These are phyloP conservation scores for Clarireedia hainanense DNA, from an alignment of 2,329 filamentous ascomycete species.

Conservation along the genomic window DNA sequence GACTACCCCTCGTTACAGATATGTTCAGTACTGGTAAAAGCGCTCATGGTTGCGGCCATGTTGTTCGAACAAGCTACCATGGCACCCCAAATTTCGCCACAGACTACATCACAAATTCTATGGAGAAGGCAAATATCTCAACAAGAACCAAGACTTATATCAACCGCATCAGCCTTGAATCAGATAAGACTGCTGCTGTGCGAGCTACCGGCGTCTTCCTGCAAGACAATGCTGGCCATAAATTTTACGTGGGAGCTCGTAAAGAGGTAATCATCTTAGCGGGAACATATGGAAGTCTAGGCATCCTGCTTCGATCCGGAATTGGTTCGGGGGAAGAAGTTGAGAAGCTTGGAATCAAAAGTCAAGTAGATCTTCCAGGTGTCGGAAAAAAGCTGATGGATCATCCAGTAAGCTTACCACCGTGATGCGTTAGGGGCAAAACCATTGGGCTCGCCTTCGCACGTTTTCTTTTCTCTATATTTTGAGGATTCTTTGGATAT, in stretches of 20 bases:
- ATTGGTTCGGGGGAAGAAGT: constrained; percentile 39
- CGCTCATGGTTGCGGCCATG: constrained; percentile 1
- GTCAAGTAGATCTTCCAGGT: constrained; percentile 37
- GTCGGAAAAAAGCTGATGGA: constrained; percentile 46
- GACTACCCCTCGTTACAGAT: neutral
- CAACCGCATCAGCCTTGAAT: neutral
- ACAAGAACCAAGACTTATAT: neutral
- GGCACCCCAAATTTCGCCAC: neutral
- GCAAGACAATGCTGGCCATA: neutral
- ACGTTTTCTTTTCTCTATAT: neutral
- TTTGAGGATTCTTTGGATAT: neutral
- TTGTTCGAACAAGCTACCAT: neutral
- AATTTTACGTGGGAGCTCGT: constrained; percentile 14
- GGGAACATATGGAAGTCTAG: constrained; percentile 42
- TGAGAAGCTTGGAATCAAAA: constrained; percentile 34
- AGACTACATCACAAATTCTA: neutral
- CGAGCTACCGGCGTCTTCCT: neutral
- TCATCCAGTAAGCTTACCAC: constrained; percentile 15
- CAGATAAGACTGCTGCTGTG: neutral
- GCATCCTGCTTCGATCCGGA: constrained; percentile 43
- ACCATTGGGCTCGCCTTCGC: neutral
- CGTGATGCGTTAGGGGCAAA: neutral
- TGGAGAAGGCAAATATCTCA: neutral
- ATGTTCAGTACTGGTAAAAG: neutral
- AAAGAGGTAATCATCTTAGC: constrained; percentile 42